Evolutionary conservation across 805 yeast genomes (phyloP).

Genomic region (Candida multigemmis): DNA sequence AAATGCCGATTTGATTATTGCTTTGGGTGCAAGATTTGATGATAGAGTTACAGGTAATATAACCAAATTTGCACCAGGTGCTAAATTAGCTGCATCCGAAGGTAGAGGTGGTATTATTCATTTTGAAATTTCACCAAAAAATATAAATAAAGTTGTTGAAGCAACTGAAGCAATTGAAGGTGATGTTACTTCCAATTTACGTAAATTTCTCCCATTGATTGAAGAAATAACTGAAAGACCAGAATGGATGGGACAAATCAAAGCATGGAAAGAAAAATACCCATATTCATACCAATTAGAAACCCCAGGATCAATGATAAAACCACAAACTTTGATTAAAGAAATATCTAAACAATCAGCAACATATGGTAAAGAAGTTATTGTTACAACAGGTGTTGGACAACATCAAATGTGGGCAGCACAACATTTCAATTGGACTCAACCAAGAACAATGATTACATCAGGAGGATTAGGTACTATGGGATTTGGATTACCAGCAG

Average conservation of each 20-base stretch:
- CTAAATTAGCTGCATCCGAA: conserved; percentile 80
- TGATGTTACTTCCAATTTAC: conserved; percentile 77
- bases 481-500: conserved; percentile 97
- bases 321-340: conserved; percentile 85
- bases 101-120: conserved; percentile 93
- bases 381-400: conserved; percentile 97
- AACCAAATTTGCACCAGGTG: conserved; percentile 86
- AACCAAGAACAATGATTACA: conserved; percentile 91
- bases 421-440: conserved; percentile 90
- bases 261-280: conserved; percentile 76
- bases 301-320: conserved; percentile 70
- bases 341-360: conserved; percentile 69
- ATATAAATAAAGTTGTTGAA: conserved; percentile 93
- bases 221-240: conserved; percentile 56
- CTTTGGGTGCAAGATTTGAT: conserved; percentile 95
- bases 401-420: conserved; percentile 99
- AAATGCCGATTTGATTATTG: conserved; percentile 85
- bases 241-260: conserved; percentile 70
- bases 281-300: conserved; percentile 80
- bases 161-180: conserved; percentile 97
- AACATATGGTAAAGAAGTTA: conserved; percentile 59
- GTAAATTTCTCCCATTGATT: conserved; percentile 62
- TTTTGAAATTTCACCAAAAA: conserved; percentile 93
- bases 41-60: conserved; percentile 94
- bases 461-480: conserved; percentile 98